Evolutionary conservation across 2,329 filamentous ascomycete genomes (phyloP), one percentile per base, ranked within the genome.

Genomic region (Drechslera avenae): DNA sequence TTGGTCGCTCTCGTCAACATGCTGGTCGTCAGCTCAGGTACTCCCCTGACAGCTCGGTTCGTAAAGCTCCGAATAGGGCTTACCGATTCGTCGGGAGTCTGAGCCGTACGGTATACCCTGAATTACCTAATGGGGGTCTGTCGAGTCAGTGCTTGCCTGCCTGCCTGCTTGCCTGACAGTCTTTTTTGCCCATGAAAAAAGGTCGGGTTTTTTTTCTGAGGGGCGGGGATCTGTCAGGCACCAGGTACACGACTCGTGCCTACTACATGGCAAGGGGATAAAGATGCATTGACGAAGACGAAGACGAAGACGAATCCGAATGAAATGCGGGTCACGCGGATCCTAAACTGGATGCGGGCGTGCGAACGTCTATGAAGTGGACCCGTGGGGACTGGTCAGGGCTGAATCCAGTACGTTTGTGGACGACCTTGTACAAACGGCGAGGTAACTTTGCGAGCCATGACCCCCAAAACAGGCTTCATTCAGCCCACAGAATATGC

Each of bases 41-140:
- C 42, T 39, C 52, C 41, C 52, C 53, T 51, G 45, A 44, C 45
- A 36, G 45, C 50, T 54, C 47, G 57, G 41, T 35, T 52, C 44
- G 50, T 4, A 44, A 56, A 49, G 39, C 32, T 48, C 56, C 50
- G 55, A 47, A 16, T 26, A 17, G 35, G 36, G 44, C 35, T 43
- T 54, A 56, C 54, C 57, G 37, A 32, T 17, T 40, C 17, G 34
- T 39, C 41, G 51, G 54, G 48, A 37, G 9, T 28, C 26, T 28
- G 26, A 17, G 28, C 39, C 34, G 32, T 28, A 31, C 33, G 14
- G n/a, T 6, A 28, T 43, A 32, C 19, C 30, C 44, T 43, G 35
- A 33, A 41, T 39, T 43, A 46, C 33, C 42, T 48, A 43, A 46
- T 37, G 40, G 31, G 17, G 28, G 45, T 35, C 19, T 19, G 23